Conservation (phyloP, 2,329 filamentous ascomycete species). For the Triangularia verruculosa region DNA sequence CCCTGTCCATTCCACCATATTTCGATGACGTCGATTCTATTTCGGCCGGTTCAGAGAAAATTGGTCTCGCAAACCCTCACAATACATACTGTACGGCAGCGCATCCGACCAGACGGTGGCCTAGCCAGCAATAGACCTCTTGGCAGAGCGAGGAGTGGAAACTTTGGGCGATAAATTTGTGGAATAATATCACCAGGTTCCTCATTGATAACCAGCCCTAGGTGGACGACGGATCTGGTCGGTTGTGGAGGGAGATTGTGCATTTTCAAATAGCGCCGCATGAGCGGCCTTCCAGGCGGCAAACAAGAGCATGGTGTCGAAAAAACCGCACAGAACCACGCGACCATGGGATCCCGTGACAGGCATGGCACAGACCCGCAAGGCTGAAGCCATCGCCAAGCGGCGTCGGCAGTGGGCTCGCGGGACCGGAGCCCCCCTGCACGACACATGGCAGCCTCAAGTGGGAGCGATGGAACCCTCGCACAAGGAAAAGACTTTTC, state of each 20-base stretch:
- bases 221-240: neutral
- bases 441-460: conserved; percentile 17
- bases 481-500: conserved; percentile 1
- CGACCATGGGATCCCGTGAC: neutral
- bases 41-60: neutral
- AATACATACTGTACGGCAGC: neutral
- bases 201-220: neutral
- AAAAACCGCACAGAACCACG: conserved; percentile 1
- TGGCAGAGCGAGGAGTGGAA: neutral
- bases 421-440: neutral
- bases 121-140: conserved; percentile 3
- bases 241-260: conserved; percentile 9
- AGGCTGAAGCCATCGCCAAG: conserved; percentile 9
- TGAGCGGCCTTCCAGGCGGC: neutral
- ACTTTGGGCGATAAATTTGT: neutral
- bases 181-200: neutral
- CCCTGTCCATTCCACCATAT: neutral
- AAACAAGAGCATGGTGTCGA: neutral
- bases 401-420: neutral
- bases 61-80: neutral
- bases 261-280: conserved; percentile 7
- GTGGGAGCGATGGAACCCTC: conserved; percentile 1
- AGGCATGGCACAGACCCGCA: conserved; percentile 10
- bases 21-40: neutral
- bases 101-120: neutral